A percentile compares a stretch with the other conserved stretches of the same genome.
Evolutionary conservation across 768 basidiomycete genomes (phyloP).

Genomic region (Tylopilus balloui): DNA sequence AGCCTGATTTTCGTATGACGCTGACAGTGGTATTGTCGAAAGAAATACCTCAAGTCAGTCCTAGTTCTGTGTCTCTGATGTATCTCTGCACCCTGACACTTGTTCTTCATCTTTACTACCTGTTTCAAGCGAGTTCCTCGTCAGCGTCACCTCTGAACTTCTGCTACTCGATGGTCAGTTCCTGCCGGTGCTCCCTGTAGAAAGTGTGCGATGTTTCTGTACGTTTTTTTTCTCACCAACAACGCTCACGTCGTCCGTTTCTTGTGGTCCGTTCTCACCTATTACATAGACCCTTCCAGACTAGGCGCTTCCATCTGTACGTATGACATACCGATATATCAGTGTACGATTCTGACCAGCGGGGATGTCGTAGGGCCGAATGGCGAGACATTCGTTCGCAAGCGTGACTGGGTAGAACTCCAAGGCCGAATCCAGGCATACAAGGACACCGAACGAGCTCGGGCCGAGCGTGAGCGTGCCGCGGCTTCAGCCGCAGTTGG

Average conservation of each 20-base stretch:
- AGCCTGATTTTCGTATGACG: no score
- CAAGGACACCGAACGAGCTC: background rate
- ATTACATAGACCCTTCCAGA: constrained; percentile 1
- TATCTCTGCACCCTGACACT: background rate
- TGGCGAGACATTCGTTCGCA: constrained; percentile 14
- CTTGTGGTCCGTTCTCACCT: background rate
- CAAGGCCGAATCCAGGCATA: constrained; percentile 1
- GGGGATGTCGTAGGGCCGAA: constrained; percentile 18
- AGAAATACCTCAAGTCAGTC: constrained; percentile 15
- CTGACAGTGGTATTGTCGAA: constrained; percentile 25
- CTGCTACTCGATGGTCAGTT: background rate
- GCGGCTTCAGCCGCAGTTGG: background rate
- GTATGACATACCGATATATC: background rate
- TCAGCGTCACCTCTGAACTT: background rate
- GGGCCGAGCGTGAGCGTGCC: background rate
- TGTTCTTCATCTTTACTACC: background rate
- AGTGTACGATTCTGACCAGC: background rate
- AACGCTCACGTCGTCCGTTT: background rate
- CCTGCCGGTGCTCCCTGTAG: constrained; percentile 22
- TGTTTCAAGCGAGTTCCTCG: constrained; percentile 12
- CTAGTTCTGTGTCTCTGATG: background rate
- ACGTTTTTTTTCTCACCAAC: background rate
- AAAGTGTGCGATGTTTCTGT: constrained; percentile 23
- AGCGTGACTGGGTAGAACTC: constrained; percentile 13
- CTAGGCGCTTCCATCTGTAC: constrained; percentile 3